Evolutionary conservation across 192 early-diverging fungal species (phyloP), one percentile per base, ranked within the genome.

Genomic region (Pilobolus umbonatus): DNA sequence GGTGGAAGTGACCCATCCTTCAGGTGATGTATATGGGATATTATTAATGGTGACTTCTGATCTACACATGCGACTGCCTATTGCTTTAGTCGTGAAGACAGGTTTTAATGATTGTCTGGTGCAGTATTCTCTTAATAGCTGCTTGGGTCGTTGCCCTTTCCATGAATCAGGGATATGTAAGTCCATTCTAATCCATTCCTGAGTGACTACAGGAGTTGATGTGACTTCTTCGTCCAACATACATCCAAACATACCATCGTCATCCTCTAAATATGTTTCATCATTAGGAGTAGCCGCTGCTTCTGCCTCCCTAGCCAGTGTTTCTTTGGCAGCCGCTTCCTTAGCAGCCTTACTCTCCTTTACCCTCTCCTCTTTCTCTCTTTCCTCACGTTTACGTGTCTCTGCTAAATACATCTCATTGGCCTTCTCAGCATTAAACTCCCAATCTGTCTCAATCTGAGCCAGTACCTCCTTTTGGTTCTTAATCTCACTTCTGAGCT

Each of bases 371-470:
- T n/a, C 3, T 22, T 43, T 29, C 44, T 45, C 10, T 24, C 47
- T 24, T 32, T 55, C 34, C n/a, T 50, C n/a, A 54, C 64, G 3
- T 42, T 22, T 19, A 59, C 21, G 8, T 43, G 28, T 22, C 69
- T 52, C 22, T 68, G 68, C n/a, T 52, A 25, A 24, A 62, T 31
- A 43, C 65, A 55, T 31, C 6, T 55, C 36, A 2, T 76, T 58
- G 3, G 69, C 61, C 28, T 68, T 34, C 40, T 60, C 58, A 19
- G 71, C 70, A 32, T 73, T 57, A 38, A 69, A 77, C 0, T 73
- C 62, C 49, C 70, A 71, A 40, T 76, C 73, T 11, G 60, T 40
- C 32, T 77, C 78, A 22, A 75, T 45, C 10, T 65, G 64, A 32
- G 62, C 51, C 32, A 75, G 15, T 0, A 38, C 61, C 56, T 39